Percentiles rank a stretch among this genome's conserved stretches.
Conservation (phyloP, 352 stramenopile species). For the Phytophthora tentaculata region DNA sequence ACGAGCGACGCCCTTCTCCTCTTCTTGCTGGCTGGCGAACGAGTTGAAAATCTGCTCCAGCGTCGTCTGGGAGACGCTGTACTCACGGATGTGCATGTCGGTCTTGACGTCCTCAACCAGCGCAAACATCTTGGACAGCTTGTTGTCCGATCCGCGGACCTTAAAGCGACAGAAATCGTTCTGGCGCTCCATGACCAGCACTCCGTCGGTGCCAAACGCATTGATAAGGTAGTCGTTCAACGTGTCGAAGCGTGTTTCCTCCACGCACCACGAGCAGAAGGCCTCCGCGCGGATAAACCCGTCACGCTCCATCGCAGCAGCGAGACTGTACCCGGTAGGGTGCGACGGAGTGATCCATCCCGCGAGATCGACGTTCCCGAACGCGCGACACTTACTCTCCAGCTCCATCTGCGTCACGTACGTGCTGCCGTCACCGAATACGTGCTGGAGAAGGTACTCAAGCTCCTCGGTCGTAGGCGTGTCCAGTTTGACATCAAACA, state of each 20-base stretch:
- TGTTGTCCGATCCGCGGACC: constrained; percentile 37
- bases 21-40: constrained; percentile 84
- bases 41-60: constrained; percentile 94
- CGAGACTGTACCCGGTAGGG: constrained; percentile 65
- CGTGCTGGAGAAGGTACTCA: constrained; percentile 30
- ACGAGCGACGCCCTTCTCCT: constrained; percentile 65
- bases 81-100: constrained; percentile 76
- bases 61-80: constrained; percentile 89
- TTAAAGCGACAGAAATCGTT: constrained; percentile 79
- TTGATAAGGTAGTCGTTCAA: constrained; percentile 56
- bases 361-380: constrained; percentile 45
- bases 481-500: constrained; percentile 85
- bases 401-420: constrained; percentile 36
- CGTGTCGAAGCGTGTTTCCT: constrained; percentile 44
- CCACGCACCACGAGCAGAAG: constrained; percentile 65
- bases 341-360: constrained; percentile 47
- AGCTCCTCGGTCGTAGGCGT: constrained; percentile 32
- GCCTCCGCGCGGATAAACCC: constrained; percentile 40
- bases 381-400: constrained; percentile 38
- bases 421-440: constrained; percentile 32
- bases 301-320: constrained; percentile 50
- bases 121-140: constrained; percentile 73
- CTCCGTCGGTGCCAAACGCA: constrained; percentile 30
- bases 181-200: constrained; percentile 59
- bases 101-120: constrained; percentile 51